Percentiles rank a stretch among this genome's conserved stretches.
Conservation (phyloP, 2,329 filamentous ascomycete species). For the Aspergillus pseudotamarii region DNA sequence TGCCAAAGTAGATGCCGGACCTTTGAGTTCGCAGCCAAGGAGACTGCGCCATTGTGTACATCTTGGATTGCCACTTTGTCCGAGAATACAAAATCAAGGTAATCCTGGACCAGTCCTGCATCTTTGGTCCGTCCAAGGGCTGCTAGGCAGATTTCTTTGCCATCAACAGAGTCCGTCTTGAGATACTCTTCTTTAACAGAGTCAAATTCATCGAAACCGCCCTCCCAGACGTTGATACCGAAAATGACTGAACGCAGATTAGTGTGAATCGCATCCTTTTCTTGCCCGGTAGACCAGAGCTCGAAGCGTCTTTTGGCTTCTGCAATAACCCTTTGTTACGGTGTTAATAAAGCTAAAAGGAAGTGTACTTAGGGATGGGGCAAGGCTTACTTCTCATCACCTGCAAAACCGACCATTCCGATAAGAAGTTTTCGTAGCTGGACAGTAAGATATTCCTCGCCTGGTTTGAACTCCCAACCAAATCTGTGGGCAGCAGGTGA, state of each 20-base stretch:
- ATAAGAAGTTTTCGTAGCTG: conserved; percentile 84
- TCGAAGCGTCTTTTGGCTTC: conserved; percentile 81
- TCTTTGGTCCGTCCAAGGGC: conserved; percentile 76
- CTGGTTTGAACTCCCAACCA: conserved; percentile 79
- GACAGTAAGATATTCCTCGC: conserved; percentile 79
- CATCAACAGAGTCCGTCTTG: conserved; percentile 81
- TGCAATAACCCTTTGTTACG: conserved; percentile 58
- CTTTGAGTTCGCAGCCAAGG: conserved; percentile 72
- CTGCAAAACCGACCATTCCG: conserved; percentile 70
- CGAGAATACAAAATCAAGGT: conserved; percentile 76
- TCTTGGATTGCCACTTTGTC: conserved; percentile 84
- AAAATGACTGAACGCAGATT: conserved; percentile 81
- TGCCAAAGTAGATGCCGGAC: conserved; percentile 79
- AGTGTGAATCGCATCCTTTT: conserved; percentile 73
- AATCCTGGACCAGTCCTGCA: conserved; percentile 65
- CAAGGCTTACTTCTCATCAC: conserved; percentile 69
- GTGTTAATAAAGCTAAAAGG: conserved; percentile 4
- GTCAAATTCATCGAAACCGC: conserved; percentile 69
- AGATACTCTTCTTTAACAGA: conserved; percentile 84
- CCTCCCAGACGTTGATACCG: conserved; percentile 74
- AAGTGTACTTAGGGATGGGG: not conserved
- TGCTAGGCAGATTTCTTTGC: conserved; percentile 80
- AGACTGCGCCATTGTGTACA: conserved; percentile 77
- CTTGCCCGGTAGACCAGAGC: conserved; percentile 69
- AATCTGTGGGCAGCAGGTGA: conserved; percentile 73